A percentile compares a stretch with the other conserved stretches of the same genome.
These are phyloP conservation scores for Solanum pinnatisectum DNA, from an alignment of 257 asterid species.

Conservation along the genomic window DNA sequence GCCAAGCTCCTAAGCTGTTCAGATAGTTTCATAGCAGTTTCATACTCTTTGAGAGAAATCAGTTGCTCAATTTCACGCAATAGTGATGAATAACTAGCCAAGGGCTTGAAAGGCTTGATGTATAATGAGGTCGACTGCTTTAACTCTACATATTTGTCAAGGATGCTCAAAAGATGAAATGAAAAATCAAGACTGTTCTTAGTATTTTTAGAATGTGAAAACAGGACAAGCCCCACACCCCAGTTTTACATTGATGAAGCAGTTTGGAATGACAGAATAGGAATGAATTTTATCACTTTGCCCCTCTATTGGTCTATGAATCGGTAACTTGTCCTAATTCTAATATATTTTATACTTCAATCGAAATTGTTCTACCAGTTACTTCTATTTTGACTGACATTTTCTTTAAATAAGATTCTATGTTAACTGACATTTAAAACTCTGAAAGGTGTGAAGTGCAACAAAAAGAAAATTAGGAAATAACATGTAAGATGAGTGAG, in stretches of 20 bases:
- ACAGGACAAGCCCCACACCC: not conserved
- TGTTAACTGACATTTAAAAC: not conserved
- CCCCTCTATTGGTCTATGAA: not conserved
- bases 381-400: not conserved
- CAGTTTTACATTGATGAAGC: not conserved
- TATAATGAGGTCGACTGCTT: conserved; percentile 53
- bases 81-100: conserved; percentile 35
- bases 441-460: not conserved
- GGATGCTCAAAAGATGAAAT: conserved; percentile 16
- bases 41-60: conserved; percentile 42
- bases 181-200: not conserved
- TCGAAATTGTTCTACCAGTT: not conserved
- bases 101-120: conserved; percentile 85
- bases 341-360: not conserved
- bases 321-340: not conserved
- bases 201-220: not conserved
- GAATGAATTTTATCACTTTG: not conserved
- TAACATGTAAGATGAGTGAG: not conserved
- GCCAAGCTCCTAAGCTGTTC: conserved; percentile 84
- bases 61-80: conserved; percentile 63
- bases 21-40: conserved; percentile 57
- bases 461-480: not conserved
- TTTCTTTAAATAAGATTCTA: not conserved
- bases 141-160: conserved; percentile 51
- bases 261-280: not conserved